A percentile compares a stretch with the other conserved stretches of the same genome.
Conservation (phyloP, 2,329 filamentous ascomycete species). For the Eutypella sp. region DNA sequence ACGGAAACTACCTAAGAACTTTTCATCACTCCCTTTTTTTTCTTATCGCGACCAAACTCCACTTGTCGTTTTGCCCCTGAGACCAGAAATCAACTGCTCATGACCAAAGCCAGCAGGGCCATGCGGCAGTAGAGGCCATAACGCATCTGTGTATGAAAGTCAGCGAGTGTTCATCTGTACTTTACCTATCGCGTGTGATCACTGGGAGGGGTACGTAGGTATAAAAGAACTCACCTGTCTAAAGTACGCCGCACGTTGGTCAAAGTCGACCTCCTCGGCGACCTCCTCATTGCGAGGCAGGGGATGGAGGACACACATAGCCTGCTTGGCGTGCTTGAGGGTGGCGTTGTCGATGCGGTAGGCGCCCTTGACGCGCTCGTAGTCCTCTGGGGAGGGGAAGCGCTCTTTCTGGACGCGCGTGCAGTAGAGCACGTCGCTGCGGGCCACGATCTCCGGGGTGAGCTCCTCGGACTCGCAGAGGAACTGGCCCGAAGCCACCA, state of each 20-base stretch:
- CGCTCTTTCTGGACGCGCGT: constrained; percentile 96
- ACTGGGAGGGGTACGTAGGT: too few species aligned
- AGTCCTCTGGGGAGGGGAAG: constrained; percentile 75
- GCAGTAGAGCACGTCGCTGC: constrained; percentile 92
- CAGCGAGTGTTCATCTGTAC: too few species aligned
- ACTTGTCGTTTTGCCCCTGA: too few species aligned
- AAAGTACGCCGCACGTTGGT: constrained; percentile 95
- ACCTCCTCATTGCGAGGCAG: constrained; percentile 92
- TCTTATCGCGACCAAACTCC: too few species aligned
- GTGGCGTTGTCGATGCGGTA: constrained; percentile 89
- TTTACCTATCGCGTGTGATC: too few species aligned
- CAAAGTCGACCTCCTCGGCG: constrained; percentile 93
- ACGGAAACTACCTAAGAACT: background rate
- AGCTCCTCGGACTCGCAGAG: constrained; percentile 70
- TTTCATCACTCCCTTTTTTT: too few species aligned
- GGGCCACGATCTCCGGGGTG: constrained; percentile 79
- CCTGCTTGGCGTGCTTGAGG: constrained; percentile 83
- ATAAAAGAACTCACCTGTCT: constrained; percentile 77
- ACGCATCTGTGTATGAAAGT: constrained; percentile 66
- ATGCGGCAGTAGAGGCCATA: constrained; percentile 98
- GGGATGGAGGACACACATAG: constrained; percentile 94
- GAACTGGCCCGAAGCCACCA: constrained; percentile 71
- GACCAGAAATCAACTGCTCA: constrained; percentile 50
- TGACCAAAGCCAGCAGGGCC: constrained; percentile 90
- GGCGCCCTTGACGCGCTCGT: constrained; percentile 81